These are phyloP conservation scores for Globisporangium parvum DNA, from an alignment of 352 stramenopile genomes.

Conservation along the genomic window DNA sequence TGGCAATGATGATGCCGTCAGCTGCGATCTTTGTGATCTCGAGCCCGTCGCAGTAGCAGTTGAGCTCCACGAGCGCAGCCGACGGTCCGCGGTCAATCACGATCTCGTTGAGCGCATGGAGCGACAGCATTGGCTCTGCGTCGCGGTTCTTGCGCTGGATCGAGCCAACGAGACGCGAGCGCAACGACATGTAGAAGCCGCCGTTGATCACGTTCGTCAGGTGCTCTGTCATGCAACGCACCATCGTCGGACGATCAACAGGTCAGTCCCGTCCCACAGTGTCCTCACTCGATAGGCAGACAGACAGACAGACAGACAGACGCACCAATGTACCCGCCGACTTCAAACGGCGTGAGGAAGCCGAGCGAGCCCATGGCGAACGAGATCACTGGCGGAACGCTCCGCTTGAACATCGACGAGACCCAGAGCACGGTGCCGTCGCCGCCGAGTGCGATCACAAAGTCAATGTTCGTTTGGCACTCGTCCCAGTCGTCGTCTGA, in stretches of 20 bases:
- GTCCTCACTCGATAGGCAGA: too few species aligned
- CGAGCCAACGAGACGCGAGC: slow-evolving; percentile 64
- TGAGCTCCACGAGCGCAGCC: slow-evolving; percentile 90
- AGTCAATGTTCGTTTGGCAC: slow-evolving; percentile 81
- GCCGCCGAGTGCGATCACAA: slow-evolving; percentile 91
- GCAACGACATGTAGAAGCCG: slow-evolving; percentile 80
- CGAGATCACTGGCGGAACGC: slow-evolving; percentile 93
- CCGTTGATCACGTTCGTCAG: slow-evolving; percentile 71
- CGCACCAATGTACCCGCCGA: slow-evolving; percentile 39
- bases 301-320: slow-evolving; percentile 1
- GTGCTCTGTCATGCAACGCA: slow-evolving; percentile 35
- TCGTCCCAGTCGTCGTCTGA: slow-evolving; percentile 58
- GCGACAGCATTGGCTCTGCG: slow-evolving; percentile 40
- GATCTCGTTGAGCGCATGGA: slow-evolving; percentile 98
- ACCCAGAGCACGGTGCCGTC: slow-evolving; percentile 93
- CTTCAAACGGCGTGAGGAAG: slow-evolving; percentile 95
- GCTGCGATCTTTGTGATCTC: slow-evolving; percentile 93
- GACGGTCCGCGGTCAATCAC: slow-evolving; percentile 94
- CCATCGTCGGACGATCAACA: background rate
- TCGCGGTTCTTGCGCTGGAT: slow-evolving; percentile 63
- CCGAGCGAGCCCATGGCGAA: slow-evolving; percentile 94
- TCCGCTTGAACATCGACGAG: slow-evolving; percentile 84
- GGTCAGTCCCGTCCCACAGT: background rate
- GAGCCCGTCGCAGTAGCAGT: slow-evolving; percentile 96
- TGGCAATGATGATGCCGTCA: slow-evolving; percentile 99